Conservation (phyloP, 225 moss, liverwort and hornwort species). For the Sphagnum contortum region DNA sequence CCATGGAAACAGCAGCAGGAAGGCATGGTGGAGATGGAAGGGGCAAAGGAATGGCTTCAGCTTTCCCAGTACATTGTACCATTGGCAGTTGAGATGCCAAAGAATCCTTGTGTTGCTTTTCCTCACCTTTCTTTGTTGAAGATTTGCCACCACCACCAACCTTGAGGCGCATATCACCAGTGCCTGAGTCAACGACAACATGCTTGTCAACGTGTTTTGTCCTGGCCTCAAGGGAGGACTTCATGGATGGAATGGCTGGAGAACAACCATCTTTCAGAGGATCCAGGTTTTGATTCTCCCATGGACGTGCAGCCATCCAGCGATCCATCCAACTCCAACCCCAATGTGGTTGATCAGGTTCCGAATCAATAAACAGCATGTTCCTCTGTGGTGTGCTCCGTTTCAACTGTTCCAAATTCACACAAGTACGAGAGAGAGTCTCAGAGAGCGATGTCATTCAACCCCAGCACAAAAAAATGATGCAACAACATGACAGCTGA, state of each 20-base stretch:
- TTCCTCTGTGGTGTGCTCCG: conserved; percentile 72
- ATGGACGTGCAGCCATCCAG: conserved; percentile 98
- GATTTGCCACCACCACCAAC: conserved; percentile 1
- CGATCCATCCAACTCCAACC: conserved; percentile 99
- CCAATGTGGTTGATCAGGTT: conserved; percentile 97
- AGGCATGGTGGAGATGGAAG: conserved; percentile 48
- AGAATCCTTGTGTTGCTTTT: too few species aligned
- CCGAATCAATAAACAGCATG: conserved; percentile 72
- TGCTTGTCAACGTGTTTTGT: conserved; percentile 24
- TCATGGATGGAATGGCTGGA: conserved; percentile 53
- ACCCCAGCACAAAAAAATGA: too few species aligned
- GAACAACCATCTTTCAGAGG: conserved; percentile 24
- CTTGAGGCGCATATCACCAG: conserved; percentile 39
- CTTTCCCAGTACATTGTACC: too few species aligned
- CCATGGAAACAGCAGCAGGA: conserved; percentile 4
- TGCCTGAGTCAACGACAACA: conserved; percentile 5
- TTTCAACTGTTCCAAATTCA: conserved; percentile 37
- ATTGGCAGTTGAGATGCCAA: too few species aligned
- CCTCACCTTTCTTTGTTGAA: too few species aligned
- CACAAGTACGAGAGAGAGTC: too few species aligned
- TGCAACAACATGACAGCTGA: too few species aligned
- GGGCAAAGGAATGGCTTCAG: conserved; percentile 30
- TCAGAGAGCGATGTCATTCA: too few species aligned
- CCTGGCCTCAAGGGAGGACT: conserved; percentile 43
- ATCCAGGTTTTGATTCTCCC: conserved; percentile 68